phyloP scores from a whole-genome alignment of 2,329 filamentous ascomycete species.

The Tolypocladium tundrense region DNA sequence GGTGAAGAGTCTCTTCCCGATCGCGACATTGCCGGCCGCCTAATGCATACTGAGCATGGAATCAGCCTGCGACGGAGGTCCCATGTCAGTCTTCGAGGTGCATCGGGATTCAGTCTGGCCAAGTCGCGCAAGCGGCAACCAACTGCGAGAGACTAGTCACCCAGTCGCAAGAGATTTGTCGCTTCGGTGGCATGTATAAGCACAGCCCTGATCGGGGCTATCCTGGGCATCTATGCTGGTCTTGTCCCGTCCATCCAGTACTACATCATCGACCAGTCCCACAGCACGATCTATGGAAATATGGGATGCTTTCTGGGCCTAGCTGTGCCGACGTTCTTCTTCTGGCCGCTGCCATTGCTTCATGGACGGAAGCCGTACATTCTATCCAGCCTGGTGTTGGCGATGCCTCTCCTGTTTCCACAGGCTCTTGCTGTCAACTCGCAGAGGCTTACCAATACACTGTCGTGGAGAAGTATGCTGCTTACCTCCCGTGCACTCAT shows the following conservation, averaged over 20 bases:
- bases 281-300: slow-evolving; percentile 62
- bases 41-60: slow-evolving; percentile 17
- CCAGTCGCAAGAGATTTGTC: slow-evolving; percentile 55
- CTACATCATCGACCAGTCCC: slow-evolving; percentile 58
- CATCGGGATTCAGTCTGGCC: slow-evolving; percentile 39
- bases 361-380: slow-evolving; percentile 72
- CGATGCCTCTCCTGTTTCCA: slow-evolving; percentile 65
- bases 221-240: slow-evolving; percentile 68
- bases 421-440: slow-evolving; percentile 57
- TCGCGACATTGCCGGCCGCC: slow-evolving; percentile 13
- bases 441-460: slow-evolving; percentile 43
- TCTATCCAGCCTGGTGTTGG: slow-evolving; percentile 55
- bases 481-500: slow-evolving; percentile 55
- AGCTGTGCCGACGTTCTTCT: slow-evolving; percentile 57
- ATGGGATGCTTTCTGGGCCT: slow-evolving; percentile 62
- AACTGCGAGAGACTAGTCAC: slow-evolving; percentile 64
- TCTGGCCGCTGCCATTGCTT: slow-evolving; percentile 64
- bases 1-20: slow-evolving; percentile 15
- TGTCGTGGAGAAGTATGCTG: slow-evolving; percentile 48
- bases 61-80: slow-evolving; percentile 39
- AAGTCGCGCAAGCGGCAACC: slow-evolving; percentile 50
- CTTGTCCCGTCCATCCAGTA: slow-evolving; percentile 74
- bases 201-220: slow-evolving; percentile 58
- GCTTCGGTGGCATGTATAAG: slow-evolving; percentile 63
- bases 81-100: slow-evolving; percentile 42